A percentile compares a stretch with the other conserved stretches of the same genome.
phyloP scores from a whole-genome alignment of 2,329 filamentous ascomycete genomes.

The Calonectria ilicicola region DNA sequence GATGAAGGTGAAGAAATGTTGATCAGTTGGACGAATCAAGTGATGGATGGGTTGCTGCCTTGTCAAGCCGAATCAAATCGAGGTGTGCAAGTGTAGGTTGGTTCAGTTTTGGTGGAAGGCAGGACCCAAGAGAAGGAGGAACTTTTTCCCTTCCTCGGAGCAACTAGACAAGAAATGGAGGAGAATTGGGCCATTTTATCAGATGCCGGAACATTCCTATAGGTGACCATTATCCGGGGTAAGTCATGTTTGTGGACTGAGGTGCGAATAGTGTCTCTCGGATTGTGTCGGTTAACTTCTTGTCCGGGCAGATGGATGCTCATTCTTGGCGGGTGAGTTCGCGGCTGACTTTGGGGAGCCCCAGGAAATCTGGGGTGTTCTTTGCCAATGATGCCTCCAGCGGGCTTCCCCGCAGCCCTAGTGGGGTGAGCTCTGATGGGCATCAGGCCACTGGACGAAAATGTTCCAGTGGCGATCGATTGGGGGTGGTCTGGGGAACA shows the following conservation, averaged over 20 bases:
- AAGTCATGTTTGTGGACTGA: conserved; percentile 11
- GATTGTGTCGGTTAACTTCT: conserved; percentile 25
- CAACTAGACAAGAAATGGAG: neutral
- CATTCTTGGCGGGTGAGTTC: conserved; percentile 10
- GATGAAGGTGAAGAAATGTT: neutral
- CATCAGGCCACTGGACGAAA: conserved; percentile 23
- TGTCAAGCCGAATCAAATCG: neutral
- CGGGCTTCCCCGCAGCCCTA: conserved; percentile 8
- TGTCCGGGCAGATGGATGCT: conserved; percentile 27
- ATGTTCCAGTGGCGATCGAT: neutral
- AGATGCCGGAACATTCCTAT: neutral
- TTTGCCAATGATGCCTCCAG: conserved; percentile 12
- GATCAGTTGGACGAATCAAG: neutral
- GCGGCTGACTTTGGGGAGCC: neutral
- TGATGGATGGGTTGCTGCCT: neutral
- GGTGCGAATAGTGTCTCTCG: conserved; percentile 12
- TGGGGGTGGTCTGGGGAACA: neutral
- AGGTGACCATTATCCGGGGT: conserved; percentile 15
- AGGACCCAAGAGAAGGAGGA: neutral
- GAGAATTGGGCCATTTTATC: conserved; percentile 10
- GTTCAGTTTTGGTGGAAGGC: neutral
- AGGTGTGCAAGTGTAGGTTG: neutral
- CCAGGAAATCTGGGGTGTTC: neutral
- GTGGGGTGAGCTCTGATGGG: conserved; percentile 20
- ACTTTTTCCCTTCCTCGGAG: neutral